Conservation (phyloP, 768 basidiomycete genomes). For the Boletus bicolor region DNA sequence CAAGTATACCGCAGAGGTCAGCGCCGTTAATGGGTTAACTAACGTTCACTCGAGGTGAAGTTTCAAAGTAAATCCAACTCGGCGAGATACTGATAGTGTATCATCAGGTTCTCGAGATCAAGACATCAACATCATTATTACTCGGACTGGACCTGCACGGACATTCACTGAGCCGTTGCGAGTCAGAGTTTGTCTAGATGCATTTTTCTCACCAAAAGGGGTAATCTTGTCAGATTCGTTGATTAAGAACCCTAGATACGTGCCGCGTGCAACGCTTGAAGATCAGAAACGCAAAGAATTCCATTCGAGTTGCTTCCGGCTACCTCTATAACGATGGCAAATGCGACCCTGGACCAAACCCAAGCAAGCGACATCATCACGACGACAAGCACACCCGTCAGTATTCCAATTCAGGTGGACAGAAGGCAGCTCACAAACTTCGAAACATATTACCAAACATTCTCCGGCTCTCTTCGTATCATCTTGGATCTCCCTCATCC, state of each 20-base stretch:
- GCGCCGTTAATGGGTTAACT: not conserved
- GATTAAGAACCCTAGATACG: no score
- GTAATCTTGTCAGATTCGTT: no score
- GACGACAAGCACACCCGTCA: not conserved
- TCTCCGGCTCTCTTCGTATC: no score
- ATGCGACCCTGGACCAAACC: not conserved
- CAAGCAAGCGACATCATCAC: not conserved
- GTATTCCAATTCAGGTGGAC: not conserved
- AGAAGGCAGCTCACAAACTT: not conserved
- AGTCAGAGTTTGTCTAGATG: not conserved
- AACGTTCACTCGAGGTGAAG: not conserved
- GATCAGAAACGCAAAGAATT: no score
- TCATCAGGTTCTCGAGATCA: no score
- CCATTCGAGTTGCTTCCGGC: not conserved
- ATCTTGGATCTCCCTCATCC: not conserved
- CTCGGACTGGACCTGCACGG: not conserved
- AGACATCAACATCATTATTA: no score
- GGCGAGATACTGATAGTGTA: no score
- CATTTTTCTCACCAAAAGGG: no score
- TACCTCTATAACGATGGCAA: not conserved
- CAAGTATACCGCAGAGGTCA: not conserved
- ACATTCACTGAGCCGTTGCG: not conserved
- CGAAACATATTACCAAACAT: no score
- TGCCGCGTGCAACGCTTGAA: no score
- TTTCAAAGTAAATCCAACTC: no score